A percentile compares a stretch with the other conserved stretches of the same genome.
Evolutionary conservation across 2,329 filamentous ascomycete species (phyloP).

Genomic region (Clarireedia monteithiana): DNA sequence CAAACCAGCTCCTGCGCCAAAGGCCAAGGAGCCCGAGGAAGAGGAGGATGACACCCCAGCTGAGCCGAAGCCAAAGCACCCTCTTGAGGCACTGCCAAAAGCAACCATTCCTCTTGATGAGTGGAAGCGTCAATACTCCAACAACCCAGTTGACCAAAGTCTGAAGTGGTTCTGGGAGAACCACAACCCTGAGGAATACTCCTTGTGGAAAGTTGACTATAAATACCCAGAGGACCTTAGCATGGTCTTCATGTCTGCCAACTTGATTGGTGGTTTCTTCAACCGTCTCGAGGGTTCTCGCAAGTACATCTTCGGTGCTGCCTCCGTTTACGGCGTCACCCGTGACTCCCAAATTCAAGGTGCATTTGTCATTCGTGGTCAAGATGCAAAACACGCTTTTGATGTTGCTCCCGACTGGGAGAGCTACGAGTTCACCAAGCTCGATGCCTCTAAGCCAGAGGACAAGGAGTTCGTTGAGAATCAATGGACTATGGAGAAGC

Average conservation of each 20-base stretch:
- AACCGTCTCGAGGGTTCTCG: conserved; percentile 91
- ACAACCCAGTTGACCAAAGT: conserved; percentile 78
- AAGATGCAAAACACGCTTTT: conserved; percentile 80
- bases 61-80: conserved; percentile 92
- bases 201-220: conserved; percentile 89
- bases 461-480: conserved; percentile 81
- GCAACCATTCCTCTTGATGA: conserved; percentile 83
- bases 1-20: conserved; percentile 40
- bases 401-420: conserved; percentile 96
- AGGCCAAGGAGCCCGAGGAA: conserved; percentile 46
- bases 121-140: conserved; percentile 99
- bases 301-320: conserved; percentile 93
- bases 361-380: conserved; percentile 90
- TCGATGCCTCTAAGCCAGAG: conserved; percentile 78
- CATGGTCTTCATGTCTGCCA: conserved; percentile 97
- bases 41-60: conserved; percentile 52
- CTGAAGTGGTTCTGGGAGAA: conserved; percentile 99
- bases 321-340: conserved; percentile 81
- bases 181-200: conserved; percentile 90
- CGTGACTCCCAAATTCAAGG: conserved; percentile 88
- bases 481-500: conserved; percentile 89
- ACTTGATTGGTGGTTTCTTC: conserved; percentile 98
- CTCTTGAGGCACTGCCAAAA: conserved; percentile 75
- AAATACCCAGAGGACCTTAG: conserved; percentile 99
- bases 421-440: conserved; percentile 94